Evolutionary conservation across 225 moss, liverwort and hornwort species (phyloP).

Genomic region (Polytrichum commune): DNA sequence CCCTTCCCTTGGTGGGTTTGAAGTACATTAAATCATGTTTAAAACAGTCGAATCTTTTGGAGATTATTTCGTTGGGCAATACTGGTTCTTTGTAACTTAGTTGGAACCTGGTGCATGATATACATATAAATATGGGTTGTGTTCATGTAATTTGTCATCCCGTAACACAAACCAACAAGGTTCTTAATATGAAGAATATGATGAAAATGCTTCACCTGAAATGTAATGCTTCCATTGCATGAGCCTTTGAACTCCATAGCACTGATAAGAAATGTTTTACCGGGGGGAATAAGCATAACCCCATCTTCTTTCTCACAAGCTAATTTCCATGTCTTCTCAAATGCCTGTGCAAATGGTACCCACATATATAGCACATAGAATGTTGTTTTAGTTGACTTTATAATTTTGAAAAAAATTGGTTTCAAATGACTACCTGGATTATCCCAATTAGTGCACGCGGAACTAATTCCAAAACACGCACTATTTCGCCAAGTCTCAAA

Average conservation of each 20-base stretch:
- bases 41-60: not conserved
- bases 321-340: not conserved
- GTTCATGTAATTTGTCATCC: too few species aligned
- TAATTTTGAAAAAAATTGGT: not conserved
- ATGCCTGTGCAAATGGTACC: not conserved
- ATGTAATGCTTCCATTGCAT: not conserved
- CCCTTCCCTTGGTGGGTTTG: too few species aligned
- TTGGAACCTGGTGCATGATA: not conserved
- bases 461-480: too few species aligned
- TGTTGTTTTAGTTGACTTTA: not conserved
- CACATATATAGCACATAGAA: not conserved
- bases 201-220: not conserved
- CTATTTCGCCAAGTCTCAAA: too few species aligned
- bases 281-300: not conserved
- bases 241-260: not conserved
- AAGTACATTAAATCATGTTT: too few species aligned
- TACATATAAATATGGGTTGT: not conserved
- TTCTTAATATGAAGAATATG: too few species aligned
- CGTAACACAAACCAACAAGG: too few species aligned
- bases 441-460: too few species aligned
- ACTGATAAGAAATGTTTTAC: not conserved
- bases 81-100: not conserved
- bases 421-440: not conserved
- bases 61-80: not conserved
- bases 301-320: not conserved